These are phyloP conservation scores for Trapa bicornis DNA, from an alignment of 345 rosid species.

Conservation along the genomic window DNA sequence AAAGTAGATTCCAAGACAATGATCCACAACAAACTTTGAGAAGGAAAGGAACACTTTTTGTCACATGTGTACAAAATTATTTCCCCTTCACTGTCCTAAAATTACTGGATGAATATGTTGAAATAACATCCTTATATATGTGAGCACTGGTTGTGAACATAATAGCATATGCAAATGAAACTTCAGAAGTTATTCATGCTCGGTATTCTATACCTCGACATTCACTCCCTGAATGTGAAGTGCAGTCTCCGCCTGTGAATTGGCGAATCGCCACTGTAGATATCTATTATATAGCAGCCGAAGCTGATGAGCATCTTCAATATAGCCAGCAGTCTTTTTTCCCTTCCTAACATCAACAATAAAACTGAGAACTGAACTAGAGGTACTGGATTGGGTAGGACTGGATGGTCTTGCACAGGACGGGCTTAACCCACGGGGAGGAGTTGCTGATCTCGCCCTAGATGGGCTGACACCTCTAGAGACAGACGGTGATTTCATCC, in stretches of 20 bases:
- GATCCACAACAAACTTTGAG: neutral
- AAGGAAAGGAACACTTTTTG: neutral
- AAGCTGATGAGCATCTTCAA: constrained; percentile 90
- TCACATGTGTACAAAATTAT: neutral
- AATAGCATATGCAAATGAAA: neutral
- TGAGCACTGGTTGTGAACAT: neutral
- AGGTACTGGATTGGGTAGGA: constrained; percentile 36
- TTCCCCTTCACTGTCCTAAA: neutral
- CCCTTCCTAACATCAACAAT: constrained; percentile 73
- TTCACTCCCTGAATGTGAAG: constrained; percentile 49
- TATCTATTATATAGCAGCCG: constrained; percentile 68
- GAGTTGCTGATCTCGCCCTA: constrained; percentile 46
- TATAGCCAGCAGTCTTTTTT: constrained; percentile 42
- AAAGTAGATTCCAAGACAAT: neutral
- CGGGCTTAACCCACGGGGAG: constrained; percentile 72
- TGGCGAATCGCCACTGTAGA: constrained; percentile 89
- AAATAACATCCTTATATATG: neutral
- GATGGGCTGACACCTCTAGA: constrained; percentile 33
- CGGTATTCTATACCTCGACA: constrained; percentile 53
- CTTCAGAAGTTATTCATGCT: neutral
- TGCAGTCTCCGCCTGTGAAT: constrained; percentile 61
- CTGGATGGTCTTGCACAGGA: constrained; percentile 56
- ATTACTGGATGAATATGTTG: neutral
- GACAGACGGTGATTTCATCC: constrained; percentile 30
- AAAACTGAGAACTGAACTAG: constrained; percentile 82